Base-by-base conservation (phyloP, 2,329 filamentous ascomycete genomes). In the Nemania sp. region DNA sequence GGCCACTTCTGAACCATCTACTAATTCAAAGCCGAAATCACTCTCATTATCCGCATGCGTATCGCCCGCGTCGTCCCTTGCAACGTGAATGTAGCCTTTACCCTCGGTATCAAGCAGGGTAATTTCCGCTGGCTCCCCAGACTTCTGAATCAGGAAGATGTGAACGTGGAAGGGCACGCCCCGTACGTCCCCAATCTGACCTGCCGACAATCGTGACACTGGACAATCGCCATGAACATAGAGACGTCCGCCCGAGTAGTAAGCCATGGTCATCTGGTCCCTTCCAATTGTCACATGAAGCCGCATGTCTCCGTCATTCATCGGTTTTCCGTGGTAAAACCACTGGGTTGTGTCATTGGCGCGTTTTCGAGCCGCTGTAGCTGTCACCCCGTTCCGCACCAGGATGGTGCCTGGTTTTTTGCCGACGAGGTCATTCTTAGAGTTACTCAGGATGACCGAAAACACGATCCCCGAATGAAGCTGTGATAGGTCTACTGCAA, bases 261-360 rank as follows among this genome's bases (percentile, higher is more conserved):
- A 62, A 25, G 59, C 59, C 20, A 62, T 43, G 40, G 59, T 62
- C 54, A 62, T 58, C 42, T 62, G 49, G 54, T 58, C 59, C 25
- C n/a, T 17, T 37, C 49, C 54, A 37, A 62, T 43, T 10, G 59
- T 62, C 11, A 62, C 59, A 12, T 58, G 54, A 34, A 62, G 58
- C 17, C 59, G 54, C 59, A 62, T 62, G 29, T 62, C 54, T 3
- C 59, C 59, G 29, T 62, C 59, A 29, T 62, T 62, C 59, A 62
- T 62, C 21, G 59, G 59, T 21, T 54, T 58, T n/a, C 59, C 59
- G 32, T 62, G 59, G 32, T 62, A 59, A 51, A 62, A 59, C 59
- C 59, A 62, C 18, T 37, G 21, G 29, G 59, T 50, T 11, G 47
- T 13, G 20, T 54, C 49, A 5, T 32, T 18, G 25, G 48, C 48